phyloP scores from a whole-genome alignment of 148 eudicot species.

The Diospyros kaki region DNA sequence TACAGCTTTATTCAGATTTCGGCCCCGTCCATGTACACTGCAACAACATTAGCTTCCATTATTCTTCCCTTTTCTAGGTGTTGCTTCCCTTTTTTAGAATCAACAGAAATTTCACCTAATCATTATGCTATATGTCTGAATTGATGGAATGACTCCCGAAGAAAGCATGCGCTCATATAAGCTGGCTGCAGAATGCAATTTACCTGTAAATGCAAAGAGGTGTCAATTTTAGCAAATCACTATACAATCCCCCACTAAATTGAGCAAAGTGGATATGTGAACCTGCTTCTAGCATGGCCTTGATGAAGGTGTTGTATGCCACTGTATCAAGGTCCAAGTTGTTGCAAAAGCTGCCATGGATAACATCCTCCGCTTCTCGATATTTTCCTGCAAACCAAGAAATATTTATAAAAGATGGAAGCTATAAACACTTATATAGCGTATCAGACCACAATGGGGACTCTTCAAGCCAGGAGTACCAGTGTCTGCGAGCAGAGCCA shows the following conservation, averaged over 20 bases:
- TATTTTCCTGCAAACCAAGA: constrained; percentile 46
- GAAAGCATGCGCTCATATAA: constrained; percentile 75
- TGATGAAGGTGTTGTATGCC: constrained; percentile 81
- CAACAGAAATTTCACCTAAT: constrained; percentile 53
- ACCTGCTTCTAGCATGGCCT: constrained; percentile 94
- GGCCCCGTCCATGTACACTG: constrained; percentile 79
- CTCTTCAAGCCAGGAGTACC: neutral
- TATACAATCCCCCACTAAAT: neutral
- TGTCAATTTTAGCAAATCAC: constrained; percentile 8
- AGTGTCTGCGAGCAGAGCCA: neutral
- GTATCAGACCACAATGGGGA: neutral
- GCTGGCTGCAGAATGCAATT: constrained; percentile 53
- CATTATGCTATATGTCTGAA: constrained; percentile 84
- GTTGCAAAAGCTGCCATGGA: constrained; percentile 37
- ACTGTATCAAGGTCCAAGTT: constrained; percentile 70
- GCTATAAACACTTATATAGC: neutral
- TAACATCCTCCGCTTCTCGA: constrained; percentile 58
- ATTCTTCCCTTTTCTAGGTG: neutral
- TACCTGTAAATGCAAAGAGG: constrained; percentile 41
- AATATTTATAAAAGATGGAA: neutral
- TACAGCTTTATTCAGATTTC: constrained; percentile 63
- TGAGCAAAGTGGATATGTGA: constrained; percentile 9
- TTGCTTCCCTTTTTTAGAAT: neutral
- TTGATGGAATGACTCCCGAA: constrained; percentile 55
- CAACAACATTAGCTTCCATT: constrained; percentile 13